Conservation (phyloP, 2,329 filamentous ascomycete species). For the Zasmidium angulare region DNA sequence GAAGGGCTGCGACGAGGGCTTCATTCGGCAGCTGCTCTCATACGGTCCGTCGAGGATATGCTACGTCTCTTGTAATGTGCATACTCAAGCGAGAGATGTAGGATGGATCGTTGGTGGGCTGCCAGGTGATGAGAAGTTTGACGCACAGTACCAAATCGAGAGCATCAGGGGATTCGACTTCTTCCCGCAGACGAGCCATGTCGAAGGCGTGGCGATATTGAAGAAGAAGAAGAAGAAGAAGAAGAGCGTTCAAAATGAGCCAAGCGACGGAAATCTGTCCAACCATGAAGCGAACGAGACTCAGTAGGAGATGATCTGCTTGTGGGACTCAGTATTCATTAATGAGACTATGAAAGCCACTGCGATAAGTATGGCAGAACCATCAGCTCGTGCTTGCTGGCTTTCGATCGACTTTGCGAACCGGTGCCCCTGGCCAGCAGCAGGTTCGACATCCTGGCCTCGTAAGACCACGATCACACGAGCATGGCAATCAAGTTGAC, state of each 20-base stretch:
- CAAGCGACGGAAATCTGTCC: background rate
- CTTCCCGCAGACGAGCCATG: slow-evolving; percentile 81
- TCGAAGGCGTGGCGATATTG: slow-evolving; percentile 64
- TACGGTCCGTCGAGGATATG: slow-evolving; percentile 79
- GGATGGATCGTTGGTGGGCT: slow-evolving; percentile 79
- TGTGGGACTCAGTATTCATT: no score
- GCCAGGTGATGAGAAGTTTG: slow-evolving; percentile 34
- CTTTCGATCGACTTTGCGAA: no score
- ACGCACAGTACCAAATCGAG: slow-evolving; percentile 74
- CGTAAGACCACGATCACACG: background rate
- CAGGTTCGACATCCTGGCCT: no score
- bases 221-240: slow-evolving; percentile 38
- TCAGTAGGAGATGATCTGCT: no score
- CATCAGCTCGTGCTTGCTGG: no score
- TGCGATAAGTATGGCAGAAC: no score
- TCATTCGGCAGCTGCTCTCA: slow-evolving; percentile 74
- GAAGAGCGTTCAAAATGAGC: no score
- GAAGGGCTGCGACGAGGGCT: slow-evolving; percentile 87
- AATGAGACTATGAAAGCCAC: no score
- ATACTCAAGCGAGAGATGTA: slow-evolving; percentile 92
- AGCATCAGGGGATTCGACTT: slow-evolving; percentile 93
- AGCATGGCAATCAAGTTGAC: background rate
- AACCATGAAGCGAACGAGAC: background rate
- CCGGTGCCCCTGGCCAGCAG: no score
- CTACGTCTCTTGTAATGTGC: slow-evolving; percentile 97